Base-by-base conservation (phyloP, 371 early-diverging fungal genomes). In the Zopfochytrium polystomum region DNA sequence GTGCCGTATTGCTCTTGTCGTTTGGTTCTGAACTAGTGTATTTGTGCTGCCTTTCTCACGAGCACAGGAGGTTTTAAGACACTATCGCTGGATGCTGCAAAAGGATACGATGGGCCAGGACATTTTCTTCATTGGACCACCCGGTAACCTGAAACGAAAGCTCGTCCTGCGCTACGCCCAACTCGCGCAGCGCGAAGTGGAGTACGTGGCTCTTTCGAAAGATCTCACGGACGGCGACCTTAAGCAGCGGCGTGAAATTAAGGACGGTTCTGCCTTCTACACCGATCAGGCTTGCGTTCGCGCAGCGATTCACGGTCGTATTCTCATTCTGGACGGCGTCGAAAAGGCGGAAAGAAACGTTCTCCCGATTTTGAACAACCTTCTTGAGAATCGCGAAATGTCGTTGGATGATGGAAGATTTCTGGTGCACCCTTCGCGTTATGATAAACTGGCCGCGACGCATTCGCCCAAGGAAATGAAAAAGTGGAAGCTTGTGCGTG, bases 381-480 rank as follows among this genome's bases (percentile, higher is more conserved):
- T 92, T 56, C 67, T 92, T 44, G 92, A 92, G 66, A 92, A 92
- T 63, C 75, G 92, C 44, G 92, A 92, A 75, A 90, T 92, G 90
- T 72, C 84, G 27, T 72, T 92, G 34, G 92, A 91, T 57, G 90
- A 91, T 66, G 92, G 92, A 22, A 79, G 89, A 2, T 89, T 88
- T 70, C 76, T 91, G 47, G 85, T 88, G 11, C 80, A 86, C 50
- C 78, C 82, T 29, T 80, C 83, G 61, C 79, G 83, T 5, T 86
- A 81, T 55, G 84, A 81, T 52, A 62, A 67, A 26, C 66, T 86
- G 7, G 62, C 62, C 25, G 38, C 60, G 38, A 15, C 32, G 6
- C 57, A 74, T 48, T 62, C 70, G 20, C 52, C 63, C 27, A 73
- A 76, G 30, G 74, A 76, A 7, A 65, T 84, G 63, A 73, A 77